phyloP scores from a whole-genome alignment of 1,139 yeast genomes.

The Scheffersomyces titani region DNA sequence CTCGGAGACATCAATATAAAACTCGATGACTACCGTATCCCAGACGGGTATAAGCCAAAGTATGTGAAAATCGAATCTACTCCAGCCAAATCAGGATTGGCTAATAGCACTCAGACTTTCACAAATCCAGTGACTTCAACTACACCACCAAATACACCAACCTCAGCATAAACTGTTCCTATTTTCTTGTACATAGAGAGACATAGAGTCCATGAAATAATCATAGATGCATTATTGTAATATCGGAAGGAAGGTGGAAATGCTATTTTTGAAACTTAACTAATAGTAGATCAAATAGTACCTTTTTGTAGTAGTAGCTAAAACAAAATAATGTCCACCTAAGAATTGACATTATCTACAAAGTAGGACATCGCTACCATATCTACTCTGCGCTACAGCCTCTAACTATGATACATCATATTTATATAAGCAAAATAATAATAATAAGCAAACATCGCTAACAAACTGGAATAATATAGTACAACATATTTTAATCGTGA shows the following conservation, averaged over 20 bases:
- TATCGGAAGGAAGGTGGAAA: background rate
- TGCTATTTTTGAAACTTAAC: background rate
- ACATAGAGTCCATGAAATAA: background rate
- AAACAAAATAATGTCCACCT: too few species aligned
- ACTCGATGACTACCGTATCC: constrained; percentile 49
- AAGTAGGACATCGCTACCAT: background rate
- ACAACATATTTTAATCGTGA: constrained; percentile 1
- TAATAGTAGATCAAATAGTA: background rate
- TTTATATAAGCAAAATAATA: background rate
- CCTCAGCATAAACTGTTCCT: background rate
- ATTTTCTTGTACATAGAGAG: background rate
- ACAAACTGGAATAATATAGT: background rate
- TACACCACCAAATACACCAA: background rate
- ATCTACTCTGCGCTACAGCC: background rate
- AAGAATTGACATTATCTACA: too few species aligned
- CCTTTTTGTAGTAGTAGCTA: too few species aligned
- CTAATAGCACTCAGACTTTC: background rate
- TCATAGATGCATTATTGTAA: background rate
- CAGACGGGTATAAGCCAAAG: constrained; percentile 47
- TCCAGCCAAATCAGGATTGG: background rate
- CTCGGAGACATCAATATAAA: constrained; percentile 41
- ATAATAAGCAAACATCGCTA: background rate
- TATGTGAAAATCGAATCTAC: constrained; percentile 29
- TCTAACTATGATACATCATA: background rate
- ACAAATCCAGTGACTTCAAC: background rate